phyloP scores from a whole-genome alignment of 106 monocot genomes.

The Acorus gramineus region DNA sequence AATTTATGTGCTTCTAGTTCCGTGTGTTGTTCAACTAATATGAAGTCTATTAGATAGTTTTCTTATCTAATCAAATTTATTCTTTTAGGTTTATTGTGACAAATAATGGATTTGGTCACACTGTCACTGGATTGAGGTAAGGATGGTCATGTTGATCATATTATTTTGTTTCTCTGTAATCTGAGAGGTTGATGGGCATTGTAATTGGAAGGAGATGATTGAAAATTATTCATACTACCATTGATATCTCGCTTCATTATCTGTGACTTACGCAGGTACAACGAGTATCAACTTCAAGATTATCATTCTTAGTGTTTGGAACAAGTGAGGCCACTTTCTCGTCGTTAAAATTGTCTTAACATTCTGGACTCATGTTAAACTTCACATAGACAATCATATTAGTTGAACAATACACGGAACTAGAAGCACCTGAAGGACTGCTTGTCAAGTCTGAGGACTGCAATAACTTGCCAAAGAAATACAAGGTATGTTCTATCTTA shows the following conservation, averaged over 20 bases:
- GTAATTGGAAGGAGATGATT: too few species aligned
- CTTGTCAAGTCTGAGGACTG: constrained; percentile 80
- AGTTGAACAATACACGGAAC: constrained; percentile 76
- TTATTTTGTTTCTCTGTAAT: too few species aligned
- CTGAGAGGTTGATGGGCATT: too few species aligned
- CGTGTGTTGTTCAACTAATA: constrained; percentile 66
- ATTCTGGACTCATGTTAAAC: too few species aligned
- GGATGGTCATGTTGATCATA: background rate
- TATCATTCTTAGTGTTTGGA: constrained; percentile 75
- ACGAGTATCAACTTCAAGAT: constrained; percentile 97
- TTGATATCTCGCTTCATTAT: too few species aligned
- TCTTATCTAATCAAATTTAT: background rate
- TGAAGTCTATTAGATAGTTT: background rate
- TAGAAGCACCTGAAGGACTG: constrained; percentile 83
- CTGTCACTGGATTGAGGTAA: constrained; percentile 67
- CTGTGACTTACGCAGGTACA: constrained; percentile 37
- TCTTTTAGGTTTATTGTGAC: constrained; percentile 79
- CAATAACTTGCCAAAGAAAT: constrained; percentile 60
- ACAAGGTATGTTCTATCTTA: constrained; percentile 43
- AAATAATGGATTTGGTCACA: constrained; percentile 74
- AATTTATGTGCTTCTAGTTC: constrained; percentile 68
- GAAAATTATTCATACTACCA: too few species aligned
- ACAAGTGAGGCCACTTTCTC: constrained; percentile 31
- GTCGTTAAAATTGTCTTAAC: too few species aligned
- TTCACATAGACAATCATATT: background rate